phyloP scores from a whole-genome alignment of 2,329 filamentous ascomycete species.

The Phaeoacremonium minimum region DNA sequence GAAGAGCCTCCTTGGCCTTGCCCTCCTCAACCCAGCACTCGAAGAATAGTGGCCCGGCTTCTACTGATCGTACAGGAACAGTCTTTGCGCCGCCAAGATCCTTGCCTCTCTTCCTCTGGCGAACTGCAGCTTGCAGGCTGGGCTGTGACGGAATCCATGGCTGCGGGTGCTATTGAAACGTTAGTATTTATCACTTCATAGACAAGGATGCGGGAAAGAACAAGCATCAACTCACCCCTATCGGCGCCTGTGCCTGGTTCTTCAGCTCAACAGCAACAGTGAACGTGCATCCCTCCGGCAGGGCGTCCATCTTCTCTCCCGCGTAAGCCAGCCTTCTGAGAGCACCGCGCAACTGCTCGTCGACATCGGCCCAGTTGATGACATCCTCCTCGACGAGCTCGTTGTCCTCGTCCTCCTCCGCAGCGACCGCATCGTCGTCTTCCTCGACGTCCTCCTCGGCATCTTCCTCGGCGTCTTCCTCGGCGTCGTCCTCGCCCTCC shows the following conservation, averaged over 20 bases:
- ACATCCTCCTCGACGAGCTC: too few relatives aligned
- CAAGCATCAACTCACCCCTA: conserved; percentile 40
- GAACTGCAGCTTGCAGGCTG: conserved; percentile 34
- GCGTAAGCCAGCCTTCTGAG: conserved; percentile 59
- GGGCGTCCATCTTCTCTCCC: conserved; percentile 47
- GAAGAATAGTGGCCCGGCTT: conserved; percentile 56
- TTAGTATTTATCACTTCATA: conserved; percentile 3
- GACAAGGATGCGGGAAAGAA: neutral
- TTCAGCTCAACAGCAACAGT: conserved; percentile 72
- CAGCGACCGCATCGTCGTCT: conserved; percentile 6
- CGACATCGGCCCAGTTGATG: conserved; percentile 56
- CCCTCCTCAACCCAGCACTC: conserved; percentile 64
- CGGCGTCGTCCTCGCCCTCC: conserved; percentile 12
- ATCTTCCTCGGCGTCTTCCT: conserved; percentile 12
- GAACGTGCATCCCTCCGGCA: conserved; percentile 67
- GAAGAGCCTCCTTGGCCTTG: conserved; percentile 29
- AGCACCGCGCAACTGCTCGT: conserved; percentile 68
- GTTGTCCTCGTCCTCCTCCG: conserved; percentile 9
- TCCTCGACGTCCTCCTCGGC: conserved; percentile 10
- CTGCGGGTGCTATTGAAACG: conserved; percentile 45
- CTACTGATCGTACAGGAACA: conserved; percentile 47
- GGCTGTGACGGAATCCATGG: conserved; percentile 56
- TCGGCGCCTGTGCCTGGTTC: conserved; percentile 53
- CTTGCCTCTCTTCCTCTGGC: conserved; percentile 21
- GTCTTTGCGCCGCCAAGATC: conserved; percentile 35